These are phyloP conservation scores for Pholiota microspora DNA, from an alignment of 768 basidiomycete species.

Conservation along the genomic window DNA sequence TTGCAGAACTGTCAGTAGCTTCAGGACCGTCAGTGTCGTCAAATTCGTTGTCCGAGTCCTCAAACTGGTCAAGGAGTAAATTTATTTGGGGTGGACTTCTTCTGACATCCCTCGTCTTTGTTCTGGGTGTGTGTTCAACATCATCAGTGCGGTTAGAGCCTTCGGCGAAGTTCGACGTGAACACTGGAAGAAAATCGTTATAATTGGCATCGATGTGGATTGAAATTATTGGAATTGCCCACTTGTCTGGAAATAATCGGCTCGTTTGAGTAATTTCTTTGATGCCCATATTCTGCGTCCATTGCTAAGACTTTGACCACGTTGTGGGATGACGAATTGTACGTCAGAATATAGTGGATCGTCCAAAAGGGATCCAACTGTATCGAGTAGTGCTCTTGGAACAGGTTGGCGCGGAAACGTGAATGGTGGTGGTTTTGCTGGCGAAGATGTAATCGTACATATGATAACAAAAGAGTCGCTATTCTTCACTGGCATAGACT, in stretches of 20 bases:
- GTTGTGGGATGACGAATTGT: conserved; percentile 67
- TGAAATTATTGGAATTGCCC: too few species aligned
- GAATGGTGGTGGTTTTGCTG: conserved; percentile 48
- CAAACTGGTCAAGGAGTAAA: conserved; percentile 42
- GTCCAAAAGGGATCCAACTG: conserved; percentile 73
- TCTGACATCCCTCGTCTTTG: conserved; percentile 15
- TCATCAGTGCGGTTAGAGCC: conserved; percentile 32
- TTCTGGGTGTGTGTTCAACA: conserved; percentile 22
- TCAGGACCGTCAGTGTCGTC: conserved; percentile 19
- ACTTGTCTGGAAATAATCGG: conserved; percentile 82
- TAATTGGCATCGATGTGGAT: too few species aligned
- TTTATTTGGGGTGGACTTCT: conserved; percentile 25
- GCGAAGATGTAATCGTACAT: conserved; percentile 75
- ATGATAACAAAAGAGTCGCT: conserved; percentile 73
- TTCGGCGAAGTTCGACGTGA: conserved; percentile 68
- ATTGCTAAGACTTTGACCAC: conserved; percentile 33
- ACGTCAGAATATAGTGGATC: conserved; percentile 86
- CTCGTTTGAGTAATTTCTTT: conserved; percentile 61
- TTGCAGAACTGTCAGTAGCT: background rate
- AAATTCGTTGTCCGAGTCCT: conserved; percentile 49
- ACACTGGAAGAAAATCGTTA: conserved; percentile 47
- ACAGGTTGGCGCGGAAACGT: conserved; percentile 49
- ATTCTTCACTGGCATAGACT: conserved; percentile 45
- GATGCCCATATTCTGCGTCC: conserved; percentile 64
- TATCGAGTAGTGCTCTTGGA: conserved; percentile 64